phyloP scores from a whole-genome alignment of 345 rosid genomes.

The Gossypioides kirkii region DNA sequence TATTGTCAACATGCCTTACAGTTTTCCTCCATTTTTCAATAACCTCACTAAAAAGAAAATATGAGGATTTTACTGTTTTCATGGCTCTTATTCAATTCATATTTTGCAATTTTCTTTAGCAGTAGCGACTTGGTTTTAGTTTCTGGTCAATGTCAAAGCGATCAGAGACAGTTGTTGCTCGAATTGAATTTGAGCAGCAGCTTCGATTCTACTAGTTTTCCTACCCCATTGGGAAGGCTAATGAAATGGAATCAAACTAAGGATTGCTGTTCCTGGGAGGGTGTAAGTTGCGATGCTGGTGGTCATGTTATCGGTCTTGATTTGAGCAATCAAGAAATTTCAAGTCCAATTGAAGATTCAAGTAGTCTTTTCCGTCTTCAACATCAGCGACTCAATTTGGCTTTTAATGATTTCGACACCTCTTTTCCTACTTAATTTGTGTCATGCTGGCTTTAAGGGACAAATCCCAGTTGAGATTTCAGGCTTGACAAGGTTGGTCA shows the following conservation, averaged over 20 bases:
- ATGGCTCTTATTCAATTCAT: slow-evolving; percentile 9
- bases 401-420: neutral
- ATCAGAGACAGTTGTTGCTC: slow-evolving; percentile 10
- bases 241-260: slow-evolving; percentile 7
- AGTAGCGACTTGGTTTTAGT: slow-evolving; percentile 4
- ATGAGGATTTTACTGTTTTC: slow-evolving; percentile 17
- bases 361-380: slow-evolving; percentile 20
- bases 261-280: slow-evolving; percentile 27
- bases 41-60: too few species aligned
- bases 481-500: too few species aligned
- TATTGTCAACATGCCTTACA: neutral
- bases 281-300: slow-evolving; percentile 16
- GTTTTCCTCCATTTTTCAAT: neutral
- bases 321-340: slow-evolving; percentile 26
- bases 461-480: too few species aligned
- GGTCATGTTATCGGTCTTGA: slow-evolving; percentile 22
- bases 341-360: slow-evolving; percentile 17
- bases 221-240: neutral
- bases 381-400: slow-evolving; percentile 18
- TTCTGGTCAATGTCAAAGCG: slow-evolving; percentile 19
- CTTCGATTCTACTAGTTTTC: neutral
- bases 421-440: too few species aligned
- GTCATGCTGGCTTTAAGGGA: too few species aligned
- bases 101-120: neutral
- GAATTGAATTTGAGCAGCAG: neutral